A percentile compares a stretch with the other conserved stretches of the same genome.
Conservation (phyloP, 768 basidiomycete genomes). For the Kwoniella dejecticola region DNA sequence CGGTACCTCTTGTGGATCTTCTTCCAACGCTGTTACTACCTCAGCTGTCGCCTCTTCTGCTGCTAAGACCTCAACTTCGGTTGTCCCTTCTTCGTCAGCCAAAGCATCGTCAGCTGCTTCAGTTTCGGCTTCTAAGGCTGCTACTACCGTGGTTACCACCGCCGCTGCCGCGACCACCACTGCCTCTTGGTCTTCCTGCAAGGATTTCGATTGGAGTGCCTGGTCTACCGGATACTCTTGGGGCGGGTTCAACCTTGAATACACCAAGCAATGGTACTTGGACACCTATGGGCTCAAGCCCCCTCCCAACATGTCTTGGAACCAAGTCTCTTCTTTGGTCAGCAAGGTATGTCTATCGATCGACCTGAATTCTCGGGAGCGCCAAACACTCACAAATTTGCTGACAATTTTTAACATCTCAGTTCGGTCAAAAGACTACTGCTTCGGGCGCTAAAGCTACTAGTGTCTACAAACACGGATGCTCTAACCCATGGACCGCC, state of each 20-base stretch:
- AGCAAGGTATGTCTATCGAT: neutral
- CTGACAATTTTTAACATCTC: too few species aligned
- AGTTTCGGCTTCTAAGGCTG: neutral
- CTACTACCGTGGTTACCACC: conserved; percentile 8
- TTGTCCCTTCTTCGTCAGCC: conserved; percentile 12
- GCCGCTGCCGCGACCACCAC: conserved; percentile 16
- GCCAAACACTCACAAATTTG: too few species aligned
- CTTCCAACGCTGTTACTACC: conserved; percentile 2
- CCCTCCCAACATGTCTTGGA: conserved; percentile 24
- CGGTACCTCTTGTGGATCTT: conserved; percentile 21
- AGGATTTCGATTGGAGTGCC: conserved; percentile 26
- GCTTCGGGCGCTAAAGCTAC: conserved; percentile 17
- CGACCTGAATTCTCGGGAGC: too few species aligned
- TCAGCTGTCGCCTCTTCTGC: conserved; percentile 7
- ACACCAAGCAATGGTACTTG: conserved; percentile 30
- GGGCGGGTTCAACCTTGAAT: conserved; percentile 23
- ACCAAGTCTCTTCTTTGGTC: conserved; percentile 28
- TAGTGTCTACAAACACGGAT: conserved; percentile 19
- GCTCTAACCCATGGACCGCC: conserved; percentile 27
- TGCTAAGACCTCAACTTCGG: conserved; percentile 7
- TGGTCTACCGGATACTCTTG: conserved; percentile 23
- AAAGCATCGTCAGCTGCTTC: conserved; percentile 7
- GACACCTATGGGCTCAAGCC: conserved; percentile 24
- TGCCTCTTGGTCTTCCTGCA: conserved; percentile 23
- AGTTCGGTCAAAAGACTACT: conserved; percentile 16